These are phyloP conservation scores for Phytophthora capsici DNA, from an alignment of 352 stramenopile genomes.

Conservation along the genomic window DNA sequence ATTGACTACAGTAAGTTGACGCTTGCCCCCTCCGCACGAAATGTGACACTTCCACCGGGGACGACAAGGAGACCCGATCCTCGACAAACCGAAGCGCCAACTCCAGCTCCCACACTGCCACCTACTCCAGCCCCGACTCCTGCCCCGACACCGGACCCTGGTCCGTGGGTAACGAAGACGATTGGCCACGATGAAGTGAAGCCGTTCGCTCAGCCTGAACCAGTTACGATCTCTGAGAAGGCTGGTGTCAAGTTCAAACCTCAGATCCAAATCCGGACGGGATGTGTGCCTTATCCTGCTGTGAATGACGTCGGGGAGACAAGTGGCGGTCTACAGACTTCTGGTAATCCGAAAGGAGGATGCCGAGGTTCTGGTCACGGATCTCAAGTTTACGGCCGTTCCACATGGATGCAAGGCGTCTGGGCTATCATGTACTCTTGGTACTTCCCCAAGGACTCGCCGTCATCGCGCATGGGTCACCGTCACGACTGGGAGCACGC, in stretches of 20 bases:
- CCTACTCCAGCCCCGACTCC: neutral
- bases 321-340: neutral
- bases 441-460: conserved; percentile 9
- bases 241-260: conserved; percentile 14
- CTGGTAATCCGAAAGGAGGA: neutral
- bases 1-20: conserved; percentile 10
- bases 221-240: conserved; percentile 9
- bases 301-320: conserved; percentile 3
- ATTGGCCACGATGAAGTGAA: conserved; percentile 4
- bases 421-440: conserved; percentile 11
- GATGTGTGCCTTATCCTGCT: conserved; percentile 2
- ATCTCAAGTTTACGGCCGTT: conserved; percentile 4
- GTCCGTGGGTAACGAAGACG: neutral
- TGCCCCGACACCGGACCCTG: conserved; percentile 2
- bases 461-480: conserved; percentile 6
- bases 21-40: neutral
- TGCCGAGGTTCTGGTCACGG: conserved; percentile 8
- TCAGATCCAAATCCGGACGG: conserved; percentile 8
- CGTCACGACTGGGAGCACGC: conserved; percentile 12
- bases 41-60: neutral
- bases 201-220: conserved; percentile 1
- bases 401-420: neutral
- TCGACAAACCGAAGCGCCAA: neutral
- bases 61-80: neutral
- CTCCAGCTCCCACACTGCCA: neutral